A percentile compares a stretch with the other conserved stretches of the same genome.
phyloP scores from a whole-genome alignment of 768 basidiomycete genomes.

The Tricholoma sp. region DNA sequence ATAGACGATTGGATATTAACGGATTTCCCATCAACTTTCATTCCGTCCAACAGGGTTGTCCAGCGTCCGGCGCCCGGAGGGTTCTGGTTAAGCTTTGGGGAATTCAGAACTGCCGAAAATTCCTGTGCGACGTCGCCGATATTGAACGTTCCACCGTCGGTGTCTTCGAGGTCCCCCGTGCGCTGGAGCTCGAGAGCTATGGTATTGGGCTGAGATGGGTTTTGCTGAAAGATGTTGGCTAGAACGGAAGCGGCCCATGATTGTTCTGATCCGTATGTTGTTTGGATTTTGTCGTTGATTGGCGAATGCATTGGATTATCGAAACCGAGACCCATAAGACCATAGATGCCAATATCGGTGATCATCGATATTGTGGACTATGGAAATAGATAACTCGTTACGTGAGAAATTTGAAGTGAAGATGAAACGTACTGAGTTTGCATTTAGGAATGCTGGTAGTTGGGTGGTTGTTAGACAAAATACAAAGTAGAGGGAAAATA shows the following conservation, averaged over 20 bases:
- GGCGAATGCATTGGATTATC: conserved; percentile 23
- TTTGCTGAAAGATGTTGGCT: conserved; percentile 33
- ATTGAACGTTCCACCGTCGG: conserved; percentile 34
- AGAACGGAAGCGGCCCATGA: conserved; percentile 33
- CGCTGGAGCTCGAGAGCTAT: conserved; percentile 39
- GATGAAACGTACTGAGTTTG: conserved; percentile 3
- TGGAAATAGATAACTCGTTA: not conserved
- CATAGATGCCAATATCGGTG: conserved; percentile 23
- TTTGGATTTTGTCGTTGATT: conserved; percentile 22
- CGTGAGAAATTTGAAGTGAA: not conserved
- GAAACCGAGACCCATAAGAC: conserved; percentile 32
- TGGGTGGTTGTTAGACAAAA: not conserved
- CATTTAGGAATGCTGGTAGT: conserved; percentile 29
- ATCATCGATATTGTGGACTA: conserved; percentile 10
- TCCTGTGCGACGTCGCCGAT: conserved; percentile 38
- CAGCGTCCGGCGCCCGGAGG: conserved; percentile 32
- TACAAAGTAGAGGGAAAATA: not conserved
- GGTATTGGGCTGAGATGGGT: conserved; percentile 30
- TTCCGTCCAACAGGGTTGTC: conserved; percentile 36
- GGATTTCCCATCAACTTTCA: conserved; percentile 28
- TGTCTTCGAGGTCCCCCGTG: conserved; percentile 34
- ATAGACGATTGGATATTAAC: conserved; percentile 26
- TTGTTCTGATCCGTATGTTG: conserved; percentile 19
- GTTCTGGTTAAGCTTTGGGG: conserved; percentile 28
- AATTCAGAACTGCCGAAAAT: conserved; percentile 24